Evolutionary conservation across 495 filamentous ascomycete genomes (phyloP).

Genomic region (Penicillium egyptiacum): DNA sequence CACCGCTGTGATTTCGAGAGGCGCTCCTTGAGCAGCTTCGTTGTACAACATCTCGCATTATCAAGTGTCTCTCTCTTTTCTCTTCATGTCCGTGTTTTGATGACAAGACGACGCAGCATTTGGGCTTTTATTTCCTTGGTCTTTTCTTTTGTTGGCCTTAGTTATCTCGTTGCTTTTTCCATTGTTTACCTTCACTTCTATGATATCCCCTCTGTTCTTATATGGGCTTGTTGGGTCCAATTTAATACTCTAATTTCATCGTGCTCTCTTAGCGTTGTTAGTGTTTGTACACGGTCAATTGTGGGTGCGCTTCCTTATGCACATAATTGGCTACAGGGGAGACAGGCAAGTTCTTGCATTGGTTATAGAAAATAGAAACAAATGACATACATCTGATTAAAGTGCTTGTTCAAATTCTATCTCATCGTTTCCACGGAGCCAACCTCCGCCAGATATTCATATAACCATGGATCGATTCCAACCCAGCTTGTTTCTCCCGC

Average conservation of each 20-base stretch:
- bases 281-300: constrained; percentile 23
- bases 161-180: constrained; percentile 18
- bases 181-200: constrained; percentile 29
- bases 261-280: constrained; percentile 27
- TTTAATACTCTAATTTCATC: constrained; percentile 34
- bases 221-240: constrained; percentile 27
- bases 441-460: constrained; percentile 12
- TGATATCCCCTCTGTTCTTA: constrained; percentile 40
- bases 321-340: not conserved
- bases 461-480: constrained; percentile 11
- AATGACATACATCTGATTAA: constrained; percentile 23
- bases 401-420: not conserved
- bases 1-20: constrained; percentile 27
- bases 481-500: constrained; percentile 1
- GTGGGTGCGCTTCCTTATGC: constrained; percentile 12
- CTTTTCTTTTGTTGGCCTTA: constrained; percentile 24
- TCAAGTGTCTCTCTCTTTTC: constrained; percentile 24
- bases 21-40: constrained; percentile 27
- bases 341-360: not conserved
- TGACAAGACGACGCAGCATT: constrained; percentile 51
- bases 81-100: constrained; percentile 47
- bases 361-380: constrained; percentile 15
- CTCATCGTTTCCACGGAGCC: constrained; percentile 10
- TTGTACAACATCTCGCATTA: constrained; percentile 45
- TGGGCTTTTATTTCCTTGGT: constrained; percentile 33